phyloP scores from a whole-genome alignment of 768 basidiomycete species.

The Calvatia gigantea region DNA sequence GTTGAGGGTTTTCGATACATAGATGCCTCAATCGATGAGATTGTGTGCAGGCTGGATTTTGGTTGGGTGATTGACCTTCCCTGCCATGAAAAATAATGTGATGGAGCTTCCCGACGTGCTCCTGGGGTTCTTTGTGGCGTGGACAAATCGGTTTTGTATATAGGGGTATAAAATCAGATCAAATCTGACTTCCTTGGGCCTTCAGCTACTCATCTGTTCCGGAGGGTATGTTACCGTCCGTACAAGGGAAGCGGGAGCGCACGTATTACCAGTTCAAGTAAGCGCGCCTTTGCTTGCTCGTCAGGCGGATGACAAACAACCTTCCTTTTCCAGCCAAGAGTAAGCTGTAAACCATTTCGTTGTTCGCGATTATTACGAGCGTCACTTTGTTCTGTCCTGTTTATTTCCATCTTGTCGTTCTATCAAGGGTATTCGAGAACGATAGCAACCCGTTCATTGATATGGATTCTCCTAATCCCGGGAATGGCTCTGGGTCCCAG shows the following conservation, averaged over 20 bases:
- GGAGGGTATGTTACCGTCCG: constrained; percentile 3
- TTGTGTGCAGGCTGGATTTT: too few species aligned
- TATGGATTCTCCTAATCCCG: constrained; percentile 12
- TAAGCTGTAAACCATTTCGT: too few species aligned
- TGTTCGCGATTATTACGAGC: background rate
- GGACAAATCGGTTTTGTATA: background rate
- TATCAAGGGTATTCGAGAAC: constrained; percentile 6
- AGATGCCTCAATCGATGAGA: constrained; percentile 8
- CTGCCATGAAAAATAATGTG: background rate
- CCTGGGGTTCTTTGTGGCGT: background rate
- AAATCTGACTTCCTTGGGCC: background rate
- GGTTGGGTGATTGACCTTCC: too few species aligned
- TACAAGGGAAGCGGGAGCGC: background rate
- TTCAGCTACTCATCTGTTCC: background rate
- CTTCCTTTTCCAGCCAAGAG: constrained; percentile 2
- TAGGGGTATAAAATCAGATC: background rate
- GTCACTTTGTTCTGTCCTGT: background rate
- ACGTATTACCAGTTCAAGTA: constrained; percentile 8
- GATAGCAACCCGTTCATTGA: constrained; percentile 10
- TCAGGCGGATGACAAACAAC: constrained; percentile 1
- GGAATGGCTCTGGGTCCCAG: constrained; percentile 21
- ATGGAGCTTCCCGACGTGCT: background rate
- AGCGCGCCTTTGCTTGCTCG: constrained; percentile 7
- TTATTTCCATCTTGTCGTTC: background rate
- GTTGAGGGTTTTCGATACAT: constrained; percentile 2